Conservation (phyloP, 176 grass and related monocot species). For the Aegilops speltoides region DNA sequence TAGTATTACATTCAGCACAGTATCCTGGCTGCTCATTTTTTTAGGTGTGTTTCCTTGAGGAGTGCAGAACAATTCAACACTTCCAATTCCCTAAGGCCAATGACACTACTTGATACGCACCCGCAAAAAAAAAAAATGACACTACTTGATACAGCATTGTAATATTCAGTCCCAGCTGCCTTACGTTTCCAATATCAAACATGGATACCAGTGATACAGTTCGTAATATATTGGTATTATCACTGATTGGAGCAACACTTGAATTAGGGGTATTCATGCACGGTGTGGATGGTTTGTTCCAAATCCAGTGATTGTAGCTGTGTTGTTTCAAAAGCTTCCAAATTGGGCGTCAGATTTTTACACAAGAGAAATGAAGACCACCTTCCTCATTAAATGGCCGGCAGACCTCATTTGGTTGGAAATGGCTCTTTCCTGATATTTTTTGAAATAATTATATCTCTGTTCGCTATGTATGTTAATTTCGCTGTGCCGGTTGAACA, state of each 20-base stretch:
- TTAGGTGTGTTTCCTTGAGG: slow-evolving; percentile 7
- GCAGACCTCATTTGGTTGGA: too few species aligned
- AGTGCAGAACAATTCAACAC: slow-evolving; percentile 10
- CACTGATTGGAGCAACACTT: neutral
- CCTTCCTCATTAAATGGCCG: too few species aligned
- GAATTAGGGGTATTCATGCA: neutral
- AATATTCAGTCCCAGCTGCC: neutral
- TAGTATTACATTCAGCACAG: neutral
- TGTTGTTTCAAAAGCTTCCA: neutral
- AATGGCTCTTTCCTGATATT: too few species aligned
- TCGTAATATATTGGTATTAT: neutral
- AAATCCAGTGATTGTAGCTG: neutral
- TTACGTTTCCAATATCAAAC: neutral
- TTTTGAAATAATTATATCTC: too few species aligned
- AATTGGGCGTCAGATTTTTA: neutral
- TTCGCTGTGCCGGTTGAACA: neutral
- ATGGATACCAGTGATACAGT: neutral
- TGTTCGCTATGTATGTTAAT: too few species aligned
- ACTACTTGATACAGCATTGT: neutral
- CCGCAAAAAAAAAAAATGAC: too few species aligned
- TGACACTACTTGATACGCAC: slow-evolving; percentile 4
- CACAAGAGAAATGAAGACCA: too few species aligned
- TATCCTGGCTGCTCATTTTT: neutral
- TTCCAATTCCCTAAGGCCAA: neutral
- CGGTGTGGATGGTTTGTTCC: neutral